Conservation (phyloP, 306 rosid species). For the Vigna hirtella region DNA sequence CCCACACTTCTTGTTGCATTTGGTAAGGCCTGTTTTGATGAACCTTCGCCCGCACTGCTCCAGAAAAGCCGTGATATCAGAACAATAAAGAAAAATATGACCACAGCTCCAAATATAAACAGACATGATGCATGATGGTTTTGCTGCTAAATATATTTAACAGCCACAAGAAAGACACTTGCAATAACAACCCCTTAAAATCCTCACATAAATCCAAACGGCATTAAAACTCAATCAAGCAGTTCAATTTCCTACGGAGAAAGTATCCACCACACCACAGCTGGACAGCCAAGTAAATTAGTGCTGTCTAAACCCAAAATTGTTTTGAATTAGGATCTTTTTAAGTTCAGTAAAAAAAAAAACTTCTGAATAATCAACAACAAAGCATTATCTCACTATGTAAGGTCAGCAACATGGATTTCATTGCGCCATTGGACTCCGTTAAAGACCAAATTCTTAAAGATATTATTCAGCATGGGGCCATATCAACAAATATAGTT, state of each 20-base stretch:
- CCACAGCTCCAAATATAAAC: not conserved
- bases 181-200: slow-evolving; percentile 13
- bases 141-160: slow-evolving; percentile 16
- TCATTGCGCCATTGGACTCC: not conserved
- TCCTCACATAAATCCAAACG: slow-evolving; percentile 20
- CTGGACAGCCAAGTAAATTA: not conserved
- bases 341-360: not conserved
- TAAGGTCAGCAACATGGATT: not conserved
- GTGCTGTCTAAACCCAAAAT: slow-evolving; percentile 10
- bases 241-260: slow-evolving; percentile 23
- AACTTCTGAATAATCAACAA: slow-evolving; percentile 11
- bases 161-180: slow-evolving; percentile 12
- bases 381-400: not conserved
- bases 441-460: not conserved
- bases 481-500: not conserved
- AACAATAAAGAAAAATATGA: slow-evolving; percentile 29
- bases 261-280: slow-evolving; percentile 30
- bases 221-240: slow-evolving; percentile 22
- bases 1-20: slow-evolving; percentile 44
- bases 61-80: slow-evolving; percentile 36
- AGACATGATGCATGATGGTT: not conserved
- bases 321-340: slow-evolving; percentile 12
- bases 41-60: slow-evolving; percentile 62
- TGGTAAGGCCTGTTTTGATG: slow-evolving; percentile 42
- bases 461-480: not conserved